phyloP scores from a whole-genome alignment of 345 rosid species.

The Citrus medica region DNA sequence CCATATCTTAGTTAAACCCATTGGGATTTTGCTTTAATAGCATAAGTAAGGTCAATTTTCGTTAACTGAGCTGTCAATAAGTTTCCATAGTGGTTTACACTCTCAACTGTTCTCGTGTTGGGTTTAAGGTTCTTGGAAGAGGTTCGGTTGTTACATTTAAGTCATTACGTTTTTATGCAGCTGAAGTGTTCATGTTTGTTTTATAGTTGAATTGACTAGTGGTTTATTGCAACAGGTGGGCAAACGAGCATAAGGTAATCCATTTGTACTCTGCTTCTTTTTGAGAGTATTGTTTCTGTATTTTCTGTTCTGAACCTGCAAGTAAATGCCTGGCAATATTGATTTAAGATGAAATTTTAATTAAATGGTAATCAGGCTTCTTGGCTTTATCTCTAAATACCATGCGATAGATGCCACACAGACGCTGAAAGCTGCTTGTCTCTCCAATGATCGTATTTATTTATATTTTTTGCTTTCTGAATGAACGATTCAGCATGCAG shows the following conservation, averaged over 20 bases:
- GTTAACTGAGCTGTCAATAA: background rate
- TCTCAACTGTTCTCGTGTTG: background rate
- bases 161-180: background rate
- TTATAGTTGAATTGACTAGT: slow-evolving; percentile 5
- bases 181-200: slow-evolving; percentile 1
- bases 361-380: background rate
- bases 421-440: background rate
- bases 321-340: background rate
- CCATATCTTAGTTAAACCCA: background rate
- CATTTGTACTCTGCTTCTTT: background rate
- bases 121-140: background rate
- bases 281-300: background rate
- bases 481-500: background rate
- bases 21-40: background rate
- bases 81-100: background rate
- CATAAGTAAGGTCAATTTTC: background rate
- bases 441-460: background rate
- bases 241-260: slow-evolving; percentile 75
- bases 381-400: background rate
- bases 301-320: background rate
- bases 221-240: slow-evolving; percentile 51
- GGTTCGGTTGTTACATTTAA: background rate
- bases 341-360: background rate
- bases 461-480: background rate
- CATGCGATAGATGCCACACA: background rate